These are phyloP conservation scores for Terfezia boudieri DNA, from an alignment of 495 filamentous ascomycete genomes.

Conservation along the genomic window DNA sequence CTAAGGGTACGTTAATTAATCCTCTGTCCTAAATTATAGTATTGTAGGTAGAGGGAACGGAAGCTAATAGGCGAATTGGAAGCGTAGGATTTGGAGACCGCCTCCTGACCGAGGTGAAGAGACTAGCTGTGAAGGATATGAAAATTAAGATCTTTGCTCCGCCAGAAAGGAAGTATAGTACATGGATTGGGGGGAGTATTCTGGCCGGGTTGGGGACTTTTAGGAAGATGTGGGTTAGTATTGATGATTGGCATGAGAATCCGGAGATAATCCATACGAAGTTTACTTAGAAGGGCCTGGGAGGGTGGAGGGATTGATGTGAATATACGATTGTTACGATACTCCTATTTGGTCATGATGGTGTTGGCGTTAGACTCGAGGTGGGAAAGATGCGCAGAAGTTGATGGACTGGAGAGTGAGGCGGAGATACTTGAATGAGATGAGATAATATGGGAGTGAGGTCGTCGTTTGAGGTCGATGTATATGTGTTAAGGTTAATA, in stretches of 20 bases:
- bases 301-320: too few relatives aligned
- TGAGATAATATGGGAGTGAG: too few relatives aligned
- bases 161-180: slow-evolving; percentile 92
- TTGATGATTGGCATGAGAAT: slow-evolving; percentile 98
- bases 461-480: too few relatives aligned
- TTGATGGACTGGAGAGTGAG: too few relatives aligned
- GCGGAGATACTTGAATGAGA: too few relatives aligned
- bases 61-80: not conserved
- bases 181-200: slow-evolving; percentile 98
- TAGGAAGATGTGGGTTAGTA: slow-evolving; percentile 99
- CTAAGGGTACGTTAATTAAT: slow-evolving; percentile 28
- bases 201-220: slow-evolving; percentile 93
- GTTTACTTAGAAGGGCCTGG: slow-evolving; percentile 45
- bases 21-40: not conserved
- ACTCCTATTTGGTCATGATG: too few relatives aligned
- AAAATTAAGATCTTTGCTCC: slow-evolving; percentile 96
- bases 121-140: slow-evolving; percentile 93
- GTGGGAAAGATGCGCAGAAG: too few relatives aligned
- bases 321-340: too few relatives aligned
- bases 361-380: too few relatives aligned
- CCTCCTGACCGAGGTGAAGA: slow-evolving; percentile 73
- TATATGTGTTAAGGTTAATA: too few relatives aligned
- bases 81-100: slow-evolving; percentile 69
- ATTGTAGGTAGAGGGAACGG: not conserved
- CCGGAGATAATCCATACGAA: slow-evolving; percentile 96